A percentile compares a stretch with the other conserved stretches of the same genome.
These are phyloP conservation scores for Agaricus sinodeliciosus DNA, from an alignment of 768 basidiomycete species.

Conservation along the genomic window DNA sequence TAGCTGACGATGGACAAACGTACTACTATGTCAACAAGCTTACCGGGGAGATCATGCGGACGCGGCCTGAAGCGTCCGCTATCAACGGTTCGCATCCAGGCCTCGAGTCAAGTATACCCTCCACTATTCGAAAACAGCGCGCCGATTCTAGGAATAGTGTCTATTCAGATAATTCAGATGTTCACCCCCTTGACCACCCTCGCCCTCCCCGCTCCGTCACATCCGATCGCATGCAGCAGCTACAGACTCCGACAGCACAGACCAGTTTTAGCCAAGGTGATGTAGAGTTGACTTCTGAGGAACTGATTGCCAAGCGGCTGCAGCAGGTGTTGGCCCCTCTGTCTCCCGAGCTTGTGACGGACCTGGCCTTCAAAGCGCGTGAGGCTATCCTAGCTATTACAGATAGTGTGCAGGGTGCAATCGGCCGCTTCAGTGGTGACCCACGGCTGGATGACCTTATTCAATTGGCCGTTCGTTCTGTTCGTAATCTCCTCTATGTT, in stretches of 20 bases:
- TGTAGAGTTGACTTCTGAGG: constrained; percentile 55
- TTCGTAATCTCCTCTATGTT: constrained; percentile 71
- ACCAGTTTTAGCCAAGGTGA: constrained; percentile 17
- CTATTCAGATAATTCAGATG: constrained; percentile 76
- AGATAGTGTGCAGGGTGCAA: constrained; percentile 46
- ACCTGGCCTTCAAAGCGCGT: constrained; percentile 53
- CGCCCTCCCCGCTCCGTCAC: constrained; percentile 22
- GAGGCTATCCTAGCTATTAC: constrained; percentile 58
- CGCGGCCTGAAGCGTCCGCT: constrained; percentile 42
- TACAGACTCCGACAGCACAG: constrained; percentile 11
- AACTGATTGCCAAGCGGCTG: constrained; percentile 59
- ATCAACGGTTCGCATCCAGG: constrained; percentile 15
- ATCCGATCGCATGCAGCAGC: constrained; percentile 12
- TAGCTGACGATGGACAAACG: constrained; percentile 77
- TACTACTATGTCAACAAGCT: constrained; percentile 75
- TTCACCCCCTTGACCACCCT: constrained; percentile 42
- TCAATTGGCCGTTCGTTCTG: constrained; percentile 55
- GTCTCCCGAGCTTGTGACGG: constrained; percentile 50
- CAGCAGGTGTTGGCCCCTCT: constrained; percentile 55
- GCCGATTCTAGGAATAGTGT: constrained; percentile 38
- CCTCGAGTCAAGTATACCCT: constrained; percentile 20
- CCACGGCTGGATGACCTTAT: constrained; percentile 58
- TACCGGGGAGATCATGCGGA: constrained; percentile 66
- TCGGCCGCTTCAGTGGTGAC: constrained; percentile 45
- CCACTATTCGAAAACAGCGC: constrained; percentile 25